Conservation (phyloP, 2,329 filamentous ascomycete genomes). For the Neopestalotiopsis rosae region DNA sequence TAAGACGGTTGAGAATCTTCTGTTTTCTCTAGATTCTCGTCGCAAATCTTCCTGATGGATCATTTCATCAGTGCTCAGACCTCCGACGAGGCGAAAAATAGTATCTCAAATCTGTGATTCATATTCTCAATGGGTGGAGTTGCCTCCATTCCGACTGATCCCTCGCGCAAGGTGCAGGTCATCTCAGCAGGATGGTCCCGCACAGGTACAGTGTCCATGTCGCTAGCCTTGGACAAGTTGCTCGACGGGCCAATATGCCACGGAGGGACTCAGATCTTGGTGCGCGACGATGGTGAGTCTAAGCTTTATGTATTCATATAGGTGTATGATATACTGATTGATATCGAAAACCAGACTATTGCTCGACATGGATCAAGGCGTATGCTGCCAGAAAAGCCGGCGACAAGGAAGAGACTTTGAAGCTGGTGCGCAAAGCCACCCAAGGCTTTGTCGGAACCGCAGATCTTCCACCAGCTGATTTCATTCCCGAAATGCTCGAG, state of each 20-base stretch:
- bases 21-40: too few relatives aligned
- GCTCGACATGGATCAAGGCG: conserved; percentile 13
- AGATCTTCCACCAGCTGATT: conserved; percentile 41
- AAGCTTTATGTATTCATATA: neutral
- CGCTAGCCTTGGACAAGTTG: conserved; percentile 17
- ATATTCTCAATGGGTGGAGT: conserved; percentile 14
- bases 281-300: conserved; percentile 6
- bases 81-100: too few relatives aligned
- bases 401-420: neutral
- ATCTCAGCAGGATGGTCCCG: conserved; percentile 21
- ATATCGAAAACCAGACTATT: neutral
- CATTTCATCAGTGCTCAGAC: too few relatives aligned
- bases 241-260: conserved; percentile 18
- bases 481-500: conserved; percentile 40
- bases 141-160: conserved; percentile 12
- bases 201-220: conserved; percentile 20
- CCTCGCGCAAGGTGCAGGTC: conserved; percentile 17
- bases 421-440: conserved; percentile 30
- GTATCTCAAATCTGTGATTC: too few relatives aligned
- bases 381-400: conserved; percentile 5
- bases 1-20: too few relatives aligned
- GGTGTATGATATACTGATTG: neutral
- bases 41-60: too few relatives aligned
- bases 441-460: conserved; percentile 45
- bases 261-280: conserved; percentile 20